phyloP scores from a whole-genome alignment of 1,139 yeast species.

The Magnusiomyces fungicola region DNA sequence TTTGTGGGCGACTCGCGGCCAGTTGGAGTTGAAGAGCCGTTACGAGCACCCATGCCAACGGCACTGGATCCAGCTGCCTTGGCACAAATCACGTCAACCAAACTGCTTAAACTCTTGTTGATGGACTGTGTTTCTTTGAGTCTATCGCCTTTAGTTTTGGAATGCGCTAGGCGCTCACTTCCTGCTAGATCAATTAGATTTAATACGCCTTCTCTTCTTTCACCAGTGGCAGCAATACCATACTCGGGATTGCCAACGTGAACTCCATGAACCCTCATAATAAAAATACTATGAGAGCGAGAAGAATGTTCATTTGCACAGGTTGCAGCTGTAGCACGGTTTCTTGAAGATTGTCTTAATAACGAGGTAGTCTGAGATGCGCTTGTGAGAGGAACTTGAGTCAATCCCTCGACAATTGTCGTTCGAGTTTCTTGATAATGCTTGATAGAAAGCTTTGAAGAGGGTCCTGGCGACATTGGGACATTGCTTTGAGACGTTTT shows the following conservation, averaged over 20 bases:
- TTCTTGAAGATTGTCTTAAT: conserved; percentile 48
- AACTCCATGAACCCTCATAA: conserved; percentile 50
- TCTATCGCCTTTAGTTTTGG: conserved; percentile 69
- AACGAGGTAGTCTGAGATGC: conserved; percentile 46
- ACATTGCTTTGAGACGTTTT: neutral
- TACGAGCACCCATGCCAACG: neutral
- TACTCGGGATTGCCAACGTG: conserved; percentile 47
- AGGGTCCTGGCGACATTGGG: neutral
- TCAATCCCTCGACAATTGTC: conserved; percentile 57
- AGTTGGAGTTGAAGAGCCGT: neutral
- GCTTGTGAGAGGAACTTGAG: conserved; percentile 42
- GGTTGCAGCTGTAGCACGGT: conserved; percentile 72
- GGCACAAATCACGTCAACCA: conserved; percentile 86
- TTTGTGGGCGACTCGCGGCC: conserved; percentile 1
- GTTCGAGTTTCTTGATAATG: conserved; percentile 51
- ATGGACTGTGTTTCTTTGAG: conserved; percentile 84
- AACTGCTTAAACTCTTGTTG: conserved; percentile 77
- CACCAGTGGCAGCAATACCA: conserved; percentile 39
- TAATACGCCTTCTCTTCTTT: conserved; percentile 50
- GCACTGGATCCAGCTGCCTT: conserved; percentile 34
- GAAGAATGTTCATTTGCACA: conserved; percentile 73
- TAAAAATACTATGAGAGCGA: conserved; percentile 67
- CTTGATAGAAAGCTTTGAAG: conserved; percentile 57
- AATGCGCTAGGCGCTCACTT: conserved; percentile 67
- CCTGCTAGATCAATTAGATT: conserved; percentile 84